Conservation (phyloP, 1,284 basidiomycete species). For the Cutaneotrichosporon cavernicola region DNA sequence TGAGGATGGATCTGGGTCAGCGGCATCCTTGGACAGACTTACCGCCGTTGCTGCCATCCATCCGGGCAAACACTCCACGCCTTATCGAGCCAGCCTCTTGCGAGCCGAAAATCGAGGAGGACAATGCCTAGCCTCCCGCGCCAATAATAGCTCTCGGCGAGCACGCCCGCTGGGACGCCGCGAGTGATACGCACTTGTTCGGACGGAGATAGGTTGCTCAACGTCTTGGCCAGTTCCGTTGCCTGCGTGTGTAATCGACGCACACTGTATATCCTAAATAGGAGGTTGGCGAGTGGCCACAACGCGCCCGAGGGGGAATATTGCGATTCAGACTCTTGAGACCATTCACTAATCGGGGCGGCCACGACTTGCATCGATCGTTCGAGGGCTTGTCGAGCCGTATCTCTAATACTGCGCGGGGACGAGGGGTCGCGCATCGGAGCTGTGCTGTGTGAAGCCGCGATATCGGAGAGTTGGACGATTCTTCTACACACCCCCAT, state of each 20-base stretch:
- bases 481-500: constrained; percentile 19
- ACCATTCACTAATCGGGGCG: constrained; percentile 26
- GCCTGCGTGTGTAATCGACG: constrained; percentile 47
- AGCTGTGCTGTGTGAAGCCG: constrained; percentile 32
- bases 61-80: constrained; percentile 38
- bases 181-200: constrained; percentile 38
- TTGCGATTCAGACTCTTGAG: constrained; percentile 19
- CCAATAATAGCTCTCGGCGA: constrained; percentile 49
- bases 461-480: constrained; percentile 25
- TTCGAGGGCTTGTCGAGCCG: constrained; percentile 45
- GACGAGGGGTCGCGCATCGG: constrained; percentile 36
- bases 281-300: constrained; percentile 41
- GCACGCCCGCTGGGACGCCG: constrained; percentile 32
- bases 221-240: constrained; percentile 34
- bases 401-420: constrained; percentile 40
- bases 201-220: constrained; percentile 32
- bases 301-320: constrained; percentile 40
- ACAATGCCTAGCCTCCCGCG: constrained; percentile 43
- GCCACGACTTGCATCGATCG: constrained; percentile 36
- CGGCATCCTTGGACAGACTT: constrained; percentile 5
- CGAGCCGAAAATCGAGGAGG: constrained; percentile 39
- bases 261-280: constrained; percentile 44
- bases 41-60: constrained; percentile 41
- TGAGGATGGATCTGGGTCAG: constrained; percentile 50
- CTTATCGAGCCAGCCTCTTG: constrained; percentile 41